Evolutionary conservation across 2,329 filamentous ascomycete genomes (phyloP).

Genomic region (Proliferodiscus dingleyae): DNA sequence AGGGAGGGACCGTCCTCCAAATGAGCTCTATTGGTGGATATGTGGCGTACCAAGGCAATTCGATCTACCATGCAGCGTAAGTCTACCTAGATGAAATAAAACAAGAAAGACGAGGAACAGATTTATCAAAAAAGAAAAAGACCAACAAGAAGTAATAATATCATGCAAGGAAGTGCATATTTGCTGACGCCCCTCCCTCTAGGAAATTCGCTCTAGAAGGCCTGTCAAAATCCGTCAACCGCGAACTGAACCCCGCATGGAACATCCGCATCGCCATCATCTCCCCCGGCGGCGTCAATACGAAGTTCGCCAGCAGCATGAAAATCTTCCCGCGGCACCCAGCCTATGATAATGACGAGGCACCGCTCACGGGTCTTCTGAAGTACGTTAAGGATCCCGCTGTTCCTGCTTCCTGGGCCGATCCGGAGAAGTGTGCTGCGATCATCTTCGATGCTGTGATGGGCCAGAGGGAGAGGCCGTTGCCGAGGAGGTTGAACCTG

Average conservation of each 20-base stretch:
- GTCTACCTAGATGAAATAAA: not conserved
- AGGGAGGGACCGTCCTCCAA: constrained; percentile 35
- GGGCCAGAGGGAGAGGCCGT: constrained; percentile 11
- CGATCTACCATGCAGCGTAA: constrained; percentile 34
- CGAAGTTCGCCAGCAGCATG: constrained; percentile 29
- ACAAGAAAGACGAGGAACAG: too few species aligned
- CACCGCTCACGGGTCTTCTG: not conserved
- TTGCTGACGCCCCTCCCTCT: too few species aligned
- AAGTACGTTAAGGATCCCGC: not conserved
- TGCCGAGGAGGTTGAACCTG: not conserved
- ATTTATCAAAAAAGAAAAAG: too few species aligned
- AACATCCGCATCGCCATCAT: constrained; percentile 36
- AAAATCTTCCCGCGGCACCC: constrained; percentile 9
- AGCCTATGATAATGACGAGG: constrained; percentile 11
- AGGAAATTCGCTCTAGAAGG: constrained; percentile 38
- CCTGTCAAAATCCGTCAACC: constrained; percentile 32
- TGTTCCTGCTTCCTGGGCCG: not conserved
- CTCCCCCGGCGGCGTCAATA: constrained; percentile 38
- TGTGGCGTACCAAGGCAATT: constrained; percentile 30
- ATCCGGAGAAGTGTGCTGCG: not conserved
- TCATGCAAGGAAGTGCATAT: too few species aligned
- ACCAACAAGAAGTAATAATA: too few species aligned
- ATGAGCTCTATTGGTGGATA: constrained; percentile 35
- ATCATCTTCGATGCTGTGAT: not conserved
- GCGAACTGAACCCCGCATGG: constrained; percentile 32